Evolutionary conservation across 2,329 filamentous ascomycete genomes (phyloP), one percentile per base, ranked within the genome.

Genomic region (Botrytis galanthina): DNA sequence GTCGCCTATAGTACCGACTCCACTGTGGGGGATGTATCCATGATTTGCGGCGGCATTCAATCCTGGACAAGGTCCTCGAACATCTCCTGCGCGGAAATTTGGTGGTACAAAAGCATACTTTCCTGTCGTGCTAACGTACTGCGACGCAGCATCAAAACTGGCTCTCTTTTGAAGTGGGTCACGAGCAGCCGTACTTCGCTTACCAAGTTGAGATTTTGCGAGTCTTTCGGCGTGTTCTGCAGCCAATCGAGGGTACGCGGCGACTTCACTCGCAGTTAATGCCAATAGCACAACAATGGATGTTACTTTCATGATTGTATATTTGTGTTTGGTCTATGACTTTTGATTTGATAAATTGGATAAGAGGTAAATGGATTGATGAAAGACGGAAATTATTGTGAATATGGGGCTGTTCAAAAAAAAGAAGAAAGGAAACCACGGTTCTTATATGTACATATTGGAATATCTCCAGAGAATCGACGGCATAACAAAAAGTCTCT

Each of bases 31-130:
- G 39, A 83, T 82, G 69, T 83, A 84, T n/a, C 78, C 81, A 77
- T 84, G 83, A 66, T 83, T 84, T 69, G 82, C 83, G 29, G 84
- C 74, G 9, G 83, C 82, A 76, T 84, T 84, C 42, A 84, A 76
- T 48, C 82, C 82, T 0, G 82, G 83, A 73, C 83, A 83, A 35
- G 76, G 76, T 7, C 75, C 76, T 42, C 76, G 64, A 14, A 62
- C 42, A 44, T 76, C 76, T 51, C 73, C 73, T 32, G 48, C 32
- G 12, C 26, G 60, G 39, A 83, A 73, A 32, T 75, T 42, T 16
- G 76, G 75, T 35, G 74, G 35, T 8, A 76, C 68, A 44, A 77
- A 77, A 7, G 64, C 63, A 73, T 77, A 46, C 22, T 72, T 51
- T 37, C 74, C 74, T 32, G 67, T 71, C 6, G 66, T 68, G 26